Base-by-base conservation (phyloP, 164 flowering plant species). In the Liquidambar formosana region DNA sequence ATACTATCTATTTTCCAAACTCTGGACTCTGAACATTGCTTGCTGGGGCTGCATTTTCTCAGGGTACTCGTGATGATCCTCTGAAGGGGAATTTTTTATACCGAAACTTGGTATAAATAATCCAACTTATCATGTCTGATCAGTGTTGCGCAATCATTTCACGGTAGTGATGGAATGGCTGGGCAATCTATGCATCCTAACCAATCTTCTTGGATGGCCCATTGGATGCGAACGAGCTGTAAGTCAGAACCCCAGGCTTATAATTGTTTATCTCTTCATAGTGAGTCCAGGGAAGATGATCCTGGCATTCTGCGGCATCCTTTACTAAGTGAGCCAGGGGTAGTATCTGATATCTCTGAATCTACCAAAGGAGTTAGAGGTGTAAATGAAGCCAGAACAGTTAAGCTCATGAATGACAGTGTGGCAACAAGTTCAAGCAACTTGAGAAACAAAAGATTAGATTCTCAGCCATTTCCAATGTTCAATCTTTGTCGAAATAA, bases 131-230 rank as follows among this genome's bases (percentile, higher is more conserved):
- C 66, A 88, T 88, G 88, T 69, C 89, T 22, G 78, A 79, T 63
- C 75, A n/a, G 21, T 66, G 69, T 54, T 33, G 18, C 43, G 13
- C 75, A 76, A 60, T 54, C 83, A 43, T 43, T 12, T 64, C 59
- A 62, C 52, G 80, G 44, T 18, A 28, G 43, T 57, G 68, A 62
- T 68, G 79, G 69, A 64, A 71, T 28, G 23, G 27, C 58, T 65
- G 63, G 63, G 61, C 54, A 77, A 63, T 70, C 79, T 25, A 16
- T 66, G 59, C 74, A 65, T 51, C 71, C 76, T 22, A 65, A 62
- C 52, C 81, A 80, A 48, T 77, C 85, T 33, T 61, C 33, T 63
- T 89, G 95, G 95, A 79, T 87, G 83, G 70, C 82, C 64, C 95
- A 79, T 60, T 86, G 94, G 94, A 76, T n/a, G 75, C 75, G 27